phyloP scores from a whole-genome alignment of 1,139 yeast genomes.

The Debaryomyces nepalensis region DNA sequence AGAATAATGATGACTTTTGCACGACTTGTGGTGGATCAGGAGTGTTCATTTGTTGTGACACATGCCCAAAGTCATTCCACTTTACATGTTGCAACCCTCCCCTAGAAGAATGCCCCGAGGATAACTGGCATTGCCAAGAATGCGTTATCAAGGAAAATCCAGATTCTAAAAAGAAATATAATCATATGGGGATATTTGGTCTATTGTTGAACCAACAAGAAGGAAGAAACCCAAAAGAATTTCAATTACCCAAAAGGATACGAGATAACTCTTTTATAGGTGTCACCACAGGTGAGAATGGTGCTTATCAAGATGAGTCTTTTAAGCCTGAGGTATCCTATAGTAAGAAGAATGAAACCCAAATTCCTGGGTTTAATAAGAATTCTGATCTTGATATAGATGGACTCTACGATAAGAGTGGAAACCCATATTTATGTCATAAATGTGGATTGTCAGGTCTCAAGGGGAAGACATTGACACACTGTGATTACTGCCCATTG shows the following conservation, averaged over 20 bases:
- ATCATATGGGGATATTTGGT: conserved; percentile 61
- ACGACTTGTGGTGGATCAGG: conserved; percentile 89
- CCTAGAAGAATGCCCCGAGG: conserved; percentile 79
- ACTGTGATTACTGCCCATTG: conserved; percentile 86
- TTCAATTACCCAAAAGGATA: conserved; percentile 67
- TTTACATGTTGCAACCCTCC: conserved; percentile 94
- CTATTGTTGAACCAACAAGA: conserved; percentile 63
- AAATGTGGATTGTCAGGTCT: conserved; percentile 76
- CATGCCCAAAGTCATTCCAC: conserved; percentile 91
- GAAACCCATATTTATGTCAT: conserved; percentile 70
- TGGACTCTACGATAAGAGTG: conserved; percentile 64
- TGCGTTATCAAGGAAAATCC: conserved; percentile 53
- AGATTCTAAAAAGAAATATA: conserved; percentile 32
- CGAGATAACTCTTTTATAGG: conserved; percentile 73
- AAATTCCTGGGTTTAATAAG: conserved; percentile 41
- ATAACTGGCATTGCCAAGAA: conserved; percentile 86
- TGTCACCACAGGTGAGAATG: conserved; percentile 67
- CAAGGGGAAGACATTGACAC: conserved; percentile 55
- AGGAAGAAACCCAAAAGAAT: conserved; percentile 71
- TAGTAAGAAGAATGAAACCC: conserved; percentile 44
- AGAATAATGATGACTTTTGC: conserved; percentile 85
- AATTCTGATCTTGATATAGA: conserved; percentile 66
- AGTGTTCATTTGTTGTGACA: conserved; percentile 87
- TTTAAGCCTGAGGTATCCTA: conserved; percentile 55
- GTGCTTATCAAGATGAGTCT: conserved; percentile 70